Evolutionary conservation across 148 eudicot genomes (phyloP), one percentile per base, ranked within the genome.

Genomic region (Polygonum maritimum): DNA sequence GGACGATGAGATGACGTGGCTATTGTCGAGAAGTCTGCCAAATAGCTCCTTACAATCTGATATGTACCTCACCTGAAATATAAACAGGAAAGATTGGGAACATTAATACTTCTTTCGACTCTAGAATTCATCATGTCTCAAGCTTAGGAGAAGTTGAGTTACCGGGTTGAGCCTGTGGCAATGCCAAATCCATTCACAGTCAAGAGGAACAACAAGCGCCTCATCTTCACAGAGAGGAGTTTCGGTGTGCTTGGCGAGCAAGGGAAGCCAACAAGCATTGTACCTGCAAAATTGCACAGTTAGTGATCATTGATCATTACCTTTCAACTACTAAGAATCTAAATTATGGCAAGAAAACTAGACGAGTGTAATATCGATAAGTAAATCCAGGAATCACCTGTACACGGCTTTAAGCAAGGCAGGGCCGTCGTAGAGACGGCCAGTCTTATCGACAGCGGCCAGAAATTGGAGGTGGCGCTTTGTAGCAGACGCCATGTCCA

Each of bases 101-200:
- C 35, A 26, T 12, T 11, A 60, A 60, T 26, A 1, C 11, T 57
- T 41, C 0, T 26, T 57, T 57, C 2, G 36, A 58, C 35, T 22
- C 14, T 26, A 8, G 14, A 0, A 22, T 10, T 1, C 4, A 10
- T 19, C 41, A 39, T 39, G 6, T 39, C 41, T 39, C 41, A 39
- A 2, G 41, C 41, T 1, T 39, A 7, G 47, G 47, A 7, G 9
- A 44, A 7, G 0, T 44, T 44, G 31, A 26, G 86, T 35, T 88
- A 92, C 98, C 41, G 98, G 98, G 79, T 94, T 94, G 73, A 94
- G 96, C 86, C 97, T 86, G 85, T 94, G 98, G 81, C 96, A 92
- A 48, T 94, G 98, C 98, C 98, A 94, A 77, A 94, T 82, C 98
- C 98, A 94, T 89, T 94, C 98, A 80, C 93, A 92, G 71, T 94